These are phyloP conservation scores for Cubamyces lactineus DNA, from an alignment of 768 basidiomycete genomes.

Conservation along the genomic window DNA sequence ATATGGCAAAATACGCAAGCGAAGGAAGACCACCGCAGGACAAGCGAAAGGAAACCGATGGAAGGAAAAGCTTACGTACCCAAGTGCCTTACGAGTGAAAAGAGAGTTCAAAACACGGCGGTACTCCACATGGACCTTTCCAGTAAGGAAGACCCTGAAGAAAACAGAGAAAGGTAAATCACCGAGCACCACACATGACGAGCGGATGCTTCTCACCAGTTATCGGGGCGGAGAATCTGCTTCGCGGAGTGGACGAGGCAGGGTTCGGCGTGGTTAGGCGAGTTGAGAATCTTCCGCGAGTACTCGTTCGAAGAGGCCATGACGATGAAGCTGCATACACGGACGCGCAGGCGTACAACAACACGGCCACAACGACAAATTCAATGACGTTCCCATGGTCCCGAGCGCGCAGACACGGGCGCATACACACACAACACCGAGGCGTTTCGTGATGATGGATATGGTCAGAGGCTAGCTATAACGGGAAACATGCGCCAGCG, in stretches of 20 bases:
- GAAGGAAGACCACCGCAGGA: not conserved
- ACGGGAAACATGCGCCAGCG: not conserved
- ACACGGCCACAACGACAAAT: not conserved
- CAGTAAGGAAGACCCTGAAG: conserved; percentile 93
- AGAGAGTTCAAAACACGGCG: conserved; percentile 87
- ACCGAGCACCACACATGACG: not conserved
- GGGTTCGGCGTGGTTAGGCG: conserved; percentile 89
- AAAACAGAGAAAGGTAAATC: conserved; percentile 13
- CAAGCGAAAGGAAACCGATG: conserved; percentile 1
- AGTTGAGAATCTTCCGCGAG: conserved; percentile 94
- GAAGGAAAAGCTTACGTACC: conserved; percentile 49
- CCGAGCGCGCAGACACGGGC: conserved; percentile 8
- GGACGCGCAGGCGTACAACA: not conserved
- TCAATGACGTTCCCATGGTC: not conserved
- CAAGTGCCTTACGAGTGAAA: conserved; percentile 93
- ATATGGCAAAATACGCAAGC: not conserved
- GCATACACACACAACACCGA: not conserved
- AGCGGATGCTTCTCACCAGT: conserved; percentile 60
- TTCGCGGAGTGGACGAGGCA: conserved; percentile 94
- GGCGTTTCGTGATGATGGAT: not conserved
- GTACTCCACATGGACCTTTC: conserved; percentile 92
- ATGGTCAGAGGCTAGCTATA: conserved; percentile 21
- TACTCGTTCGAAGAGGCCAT: conserved; percentile 95
- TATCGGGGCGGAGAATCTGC: conserved; percentile 78
- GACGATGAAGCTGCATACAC: conserved; percentile 87